Conservation (phyloP, 352 stramenopile species). For the Hyaloperonospora arabidopsidis region DNA sequence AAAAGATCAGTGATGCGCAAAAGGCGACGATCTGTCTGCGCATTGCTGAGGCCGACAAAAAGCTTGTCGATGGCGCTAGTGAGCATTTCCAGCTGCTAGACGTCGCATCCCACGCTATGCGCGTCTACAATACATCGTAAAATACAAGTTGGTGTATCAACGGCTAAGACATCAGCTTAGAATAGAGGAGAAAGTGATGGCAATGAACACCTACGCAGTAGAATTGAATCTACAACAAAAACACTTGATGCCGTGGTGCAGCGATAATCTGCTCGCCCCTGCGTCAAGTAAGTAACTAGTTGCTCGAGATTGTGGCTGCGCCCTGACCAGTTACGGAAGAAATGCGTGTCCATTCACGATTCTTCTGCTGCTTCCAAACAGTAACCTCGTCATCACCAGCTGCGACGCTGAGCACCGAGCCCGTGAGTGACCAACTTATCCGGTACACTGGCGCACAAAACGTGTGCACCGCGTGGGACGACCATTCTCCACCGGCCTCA, state of each 20-base stretch:
- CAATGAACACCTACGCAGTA: slow-evolving; percentile 9
- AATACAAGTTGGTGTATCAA: background rate
- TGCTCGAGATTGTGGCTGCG: slow-evolving; percentile 27
- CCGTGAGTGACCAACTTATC: slow-evolving; percentile 79
- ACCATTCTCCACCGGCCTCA: slow-evolving; percentile 55
- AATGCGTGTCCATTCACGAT: slow-evolving; percentile 59
- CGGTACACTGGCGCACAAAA: slow-evolving; percentile 70
- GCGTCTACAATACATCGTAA: slow-evolving; percentile 44
- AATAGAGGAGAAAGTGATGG: slow-evolving; percentile 11
- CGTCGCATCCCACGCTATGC: slow-evolving; percentile 85
- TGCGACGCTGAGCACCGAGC: slow-evolving; percentile 53
- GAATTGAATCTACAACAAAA: slow-evolving; percentile 3
- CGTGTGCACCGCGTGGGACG: slow-evolving; percentile 49
- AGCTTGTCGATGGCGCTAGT: slow-evolving; percentile 92
- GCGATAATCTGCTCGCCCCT: background rate
- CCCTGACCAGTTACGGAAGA: slow-evolving; percentile 69
- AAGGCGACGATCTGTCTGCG: slow-evolving; percentile 92
- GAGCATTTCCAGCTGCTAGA: slow-evolving; percentile 96
- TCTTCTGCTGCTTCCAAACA: slow-evolving; percentile 70
- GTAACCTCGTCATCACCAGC: slow-evolving; percentile 66
- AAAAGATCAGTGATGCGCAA: slow-evolving; percentile 80
- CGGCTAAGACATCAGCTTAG: slow-evolving; percentile 2
- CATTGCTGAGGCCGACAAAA: slow-evolving; percentile 94
- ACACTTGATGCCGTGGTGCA: background rate
- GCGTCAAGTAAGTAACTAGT: slow-evolving; percentile 11